Conservation (phyloP, 1,284 basidiomycete genomes). For the Ustilago nuda region DNA sequence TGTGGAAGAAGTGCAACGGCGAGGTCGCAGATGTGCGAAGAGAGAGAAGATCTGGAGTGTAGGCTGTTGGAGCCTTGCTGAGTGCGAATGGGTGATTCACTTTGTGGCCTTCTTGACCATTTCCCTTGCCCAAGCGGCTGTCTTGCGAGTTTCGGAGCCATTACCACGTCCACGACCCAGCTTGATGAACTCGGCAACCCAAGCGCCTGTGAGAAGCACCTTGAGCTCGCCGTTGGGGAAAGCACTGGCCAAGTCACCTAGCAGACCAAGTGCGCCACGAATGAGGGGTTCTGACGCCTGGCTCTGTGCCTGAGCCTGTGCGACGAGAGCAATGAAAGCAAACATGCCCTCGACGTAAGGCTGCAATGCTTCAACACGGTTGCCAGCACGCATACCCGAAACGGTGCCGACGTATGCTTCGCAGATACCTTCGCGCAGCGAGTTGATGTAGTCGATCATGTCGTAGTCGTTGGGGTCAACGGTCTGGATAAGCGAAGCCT, state of each 20-base stretch:
- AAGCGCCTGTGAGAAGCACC: conserved; percentile 80
- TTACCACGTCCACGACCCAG: conserved; percentile 72
- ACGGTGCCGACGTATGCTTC: conserved; percentile 97
- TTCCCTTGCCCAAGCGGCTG: conserved; percentile 74
- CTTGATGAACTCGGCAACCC: conserved; percentile 84
- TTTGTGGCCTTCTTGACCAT: conserved; percentile 65
- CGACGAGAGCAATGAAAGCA: conserved; percentile 82
- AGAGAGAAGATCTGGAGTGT: background rate
- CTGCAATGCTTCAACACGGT: conserved; percentile 79
- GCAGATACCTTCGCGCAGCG: conserved; percentile 91
- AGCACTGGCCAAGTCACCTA: conserved; percentile 90
- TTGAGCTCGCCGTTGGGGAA: conserved; percentile 74
- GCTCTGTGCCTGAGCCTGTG: conserved; percentile 81
- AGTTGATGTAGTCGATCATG: conserved; percentile 89
- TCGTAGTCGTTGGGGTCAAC: conserved; percentile 77
- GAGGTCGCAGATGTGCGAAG: background rate
- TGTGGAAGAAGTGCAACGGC: background rate
- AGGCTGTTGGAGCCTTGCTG: conserved; percentile 35
- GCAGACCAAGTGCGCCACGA: conserved; percentile 81
- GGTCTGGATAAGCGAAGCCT: conserved; percentile 79
- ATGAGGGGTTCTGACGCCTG: conserved; percentile 78
- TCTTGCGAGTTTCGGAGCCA: conserved; percentile 71
- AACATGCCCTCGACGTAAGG: conserved; percentile 83
- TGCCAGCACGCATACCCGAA: conserved; percentile 85
- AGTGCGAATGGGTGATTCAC: background rate